Base-by-base conservation (phyloP, 768 basidiomycete species). In the Lentinula sp. region DNA sequence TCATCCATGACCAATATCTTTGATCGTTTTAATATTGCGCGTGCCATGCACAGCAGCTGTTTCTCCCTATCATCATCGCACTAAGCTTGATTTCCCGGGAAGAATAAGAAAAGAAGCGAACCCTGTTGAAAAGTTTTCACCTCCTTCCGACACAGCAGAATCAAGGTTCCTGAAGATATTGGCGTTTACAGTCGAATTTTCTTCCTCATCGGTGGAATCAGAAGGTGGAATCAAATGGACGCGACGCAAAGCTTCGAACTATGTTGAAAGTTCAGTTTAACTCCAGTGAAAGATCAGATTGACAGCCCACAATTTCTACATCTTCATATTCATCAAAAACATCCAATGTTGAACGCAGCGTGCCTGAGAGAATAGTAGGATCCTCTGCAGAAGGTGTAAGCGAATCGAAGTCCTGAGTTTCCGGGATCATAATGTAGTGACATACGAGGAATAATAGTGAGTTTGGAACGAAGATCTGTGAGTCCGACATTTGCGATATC, bases 41-140 rank as follows among this genome's bases (percentile, higher is more conserved):
- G 80, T 5, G 92, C 92, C 91, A 94, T 92, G 69, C 91, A 92
- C 7, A 93, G 76, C n/a, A 93, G 71, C 70, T 93, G 91, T 67
- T 91, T 92, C 74, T 93, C 88, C 35, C 87, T 86, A 48, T 10
- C 54, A 13, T 21, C 46, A 28, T 21, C 46, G 21, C 5, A 4
- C 16, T 48, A 9, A 48, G 21, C 18, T 48, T 23, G 1, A n/a
- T 48, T 23, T 21, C 46, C 18, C 9, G 5, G 46, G 46, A 48
- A 18, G n/a, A 3, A 7, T 13, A 43, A n/a, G 8, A 10, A 23
- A 42, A 31, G 8, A n/a, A 2, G 69, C 79, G 50, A 61, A 89
- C 88, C 89, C 90, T 6, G 89, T 88, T 0, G 89, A 92, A 70
- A 95, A 94, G 74, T 94, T 95, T 18, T 95, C 93, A 16, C 91